These are phyloP conservation scores for Calonectria pteridis DNA, from an alignment of 2,329 filamentous ascomycete species.

Conservation along the genomic window DNA sequence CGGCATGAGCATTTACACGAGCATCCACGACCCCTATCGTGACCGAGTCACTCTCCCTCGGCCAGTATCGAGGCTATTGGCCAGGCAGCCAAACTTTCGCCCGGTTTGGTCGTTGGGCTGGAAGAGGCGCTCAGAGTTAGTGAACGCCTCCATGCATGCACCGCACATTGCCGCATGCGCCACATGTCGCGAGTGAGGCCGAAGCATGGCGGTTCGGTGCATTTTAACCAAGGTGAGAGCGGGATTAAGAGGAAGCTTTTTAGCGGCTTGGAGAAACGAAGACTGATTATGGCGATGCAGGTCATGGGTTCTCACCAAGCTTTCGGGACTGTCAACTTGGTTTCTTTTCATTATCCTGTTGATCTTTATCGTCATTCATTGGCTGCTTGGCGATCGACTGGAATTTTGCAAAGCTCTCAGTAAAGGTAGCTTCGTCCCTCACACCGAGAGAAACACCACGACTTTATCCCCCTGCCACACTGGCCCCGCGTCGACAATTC, in stretches of 20 bases:
- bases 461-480: constrained; percentile 1
- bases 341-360: constrained; percentile 1
- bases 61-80: neutral
- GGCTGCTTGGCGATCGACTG: neutral
- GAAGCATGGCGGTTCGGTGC: neutral
- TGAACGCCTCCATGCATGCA: neutral
- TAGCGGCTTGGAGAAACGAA: neutral
- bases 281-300: constrained; percentile 4
- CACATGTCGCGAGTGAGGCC: neutral
- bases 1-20: neutral
- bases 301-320: neutral
- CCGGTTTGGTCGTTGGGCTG: neutral
- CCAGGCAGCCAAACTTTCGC: neutral
- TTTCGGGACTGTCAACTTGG: neutral
- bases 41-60: neutral
- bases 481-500: neutral
- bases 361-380: neutral
- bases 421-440: constrained; percentile 2
- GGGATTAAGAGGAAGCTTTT: neutral
- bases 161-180: neutral
- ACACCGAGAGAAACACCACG: neutral
- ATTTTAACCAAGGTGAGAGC: neutral
- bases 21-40: neutral
- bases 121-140: constrained; percentile 3
- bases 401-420: neutral